Evolutionary conservation across 768 basidiomycete genomes (phyloP).

Genomic region (Dentipellis sp.): DNA sequence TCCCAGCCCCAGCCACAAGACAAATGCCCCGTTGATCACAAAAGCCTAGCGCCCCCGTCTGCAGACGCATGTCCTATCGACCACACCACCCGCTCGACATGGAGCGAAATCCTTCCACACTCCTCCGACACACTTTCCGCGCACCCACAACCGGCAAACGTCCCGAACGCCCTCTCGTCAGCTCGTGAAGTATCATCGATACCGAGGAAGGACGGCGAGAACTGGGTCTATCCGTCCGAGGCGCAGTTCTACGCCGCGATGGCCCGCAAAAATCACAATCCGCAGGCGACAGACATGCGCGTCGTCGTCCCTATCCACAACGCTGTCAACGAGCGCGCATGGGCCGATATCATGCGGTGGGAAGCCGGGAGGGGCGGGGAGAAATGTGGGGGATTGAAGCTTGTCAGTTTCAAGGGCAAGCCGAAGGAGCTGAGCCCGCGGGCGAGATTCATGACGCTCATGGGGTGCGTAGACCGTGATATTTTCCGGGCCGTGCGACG

Average conservation of each 20-base stretch:
- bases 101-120: slow-evolving; percentile 15
- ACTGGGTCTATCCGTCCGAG: slow-evolving; percentile 98
- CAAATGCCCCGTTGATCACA: slow-evolving; percentile 44
- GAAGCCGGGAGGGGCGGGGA: slow-evolving; percentile 69
- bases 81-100: slow-evolving; percentile 35
- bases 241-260: slow-evolving; percentile 99
- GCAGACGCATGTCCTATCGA: slow-evolving; percentile 56
- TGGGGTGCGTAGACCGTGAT: slow-evolving; percentile 55
- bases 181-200: slow-evolving; percentile 85
- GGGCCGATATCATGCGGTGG: slow-evolving; percentile 48
- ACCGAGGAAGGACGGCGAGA: slow-evolving; percentile 57
- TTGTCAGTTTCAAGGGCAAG: slow-evolving; percentile 87
- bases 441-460: slow-evolving; percentile 71
- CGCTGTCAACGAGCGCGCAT: slow-evolving; percentile 80
- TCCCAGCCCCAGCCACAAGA: slow-evolving; percentile 12
- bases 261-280: slow-evolving; percentile 88
- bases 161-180: slow-evolving; percentile 37
- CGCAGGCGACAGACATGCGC: slow-evolving; percentile 83
- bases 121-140: slow-evolving; percentile 12
- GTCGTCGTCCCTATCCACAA: slow-evolving; percentile 98
- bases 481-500: slow-evolving; percentile 1
- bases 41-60: slow-evolving; percentile 9
- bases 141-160: neutral
- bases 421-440: slow-evolving; percentile 74
- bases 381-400: slow-evolving; percentile 68